Base-by-base conservation (phyloP, 2,329 filamentous ascomycete species). In the Exophiala spinifera region DNA sequence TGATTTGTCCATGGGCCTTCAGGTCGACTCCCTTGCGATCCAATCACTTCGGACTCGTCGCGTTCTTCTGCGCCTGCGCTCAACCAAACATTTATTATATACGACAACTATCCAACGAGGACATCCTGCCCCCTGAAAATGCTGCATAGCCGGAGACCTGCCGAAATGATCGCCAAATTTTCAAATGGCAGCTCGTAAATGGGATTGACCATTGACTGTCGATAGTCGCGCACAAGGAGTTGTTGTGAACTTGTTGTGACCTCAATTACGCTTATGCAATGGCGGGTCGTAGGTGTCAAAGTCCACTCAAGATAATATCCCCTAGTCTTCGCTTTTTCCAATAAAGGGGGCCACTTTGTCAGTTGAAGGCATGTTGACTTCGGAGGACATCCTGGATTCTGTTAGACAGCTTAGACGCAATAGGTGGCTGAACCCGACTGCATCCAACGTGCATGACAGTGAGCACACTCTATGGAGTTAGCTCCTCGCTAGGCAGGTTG, bases 211-310 rank as follows among this genome's bases (percentile, higher is more conserved):
- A 15, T 25, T 49, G 17, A 49, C 39, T 8, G 19, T 25, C 13
- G 44, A 49, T 34, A 39, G 33, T 25, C n/a, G 33, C 15, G 39
- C 14, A 31, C 7, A 15, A 37, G 28, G 25, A 17, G 50, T 43
- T 47, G 33, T 39, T 33, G 48, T 25, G 47, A 36, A 17, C 47
- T 43, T 47, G 33, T 39, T 33, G 48, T 25, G 47, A 36, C 8
- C 34, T 46, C 51, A 54, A 55, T 54, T 39, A 57, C 55, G 55
- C 55, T 57, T 57, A 55, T 55, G 55, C 40, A 40, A 46, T 37
- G 36, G 44, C 51, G 45, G 37, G 44, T 47, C 31, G 21, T 47
- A 11, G 28, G 43, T 51, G 47, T 55, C 46, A 51, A 54, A 23
- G 42, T 31, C 28, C 21, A n/a, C 53, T 48, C 28, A 31, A 31